Evolutionary conservation across 2,329 filamentous ascomycete genomes (phyloP), one percentile per base, ranked within the genome.

Genomic region (Triangularia verruculosa): DNA sequence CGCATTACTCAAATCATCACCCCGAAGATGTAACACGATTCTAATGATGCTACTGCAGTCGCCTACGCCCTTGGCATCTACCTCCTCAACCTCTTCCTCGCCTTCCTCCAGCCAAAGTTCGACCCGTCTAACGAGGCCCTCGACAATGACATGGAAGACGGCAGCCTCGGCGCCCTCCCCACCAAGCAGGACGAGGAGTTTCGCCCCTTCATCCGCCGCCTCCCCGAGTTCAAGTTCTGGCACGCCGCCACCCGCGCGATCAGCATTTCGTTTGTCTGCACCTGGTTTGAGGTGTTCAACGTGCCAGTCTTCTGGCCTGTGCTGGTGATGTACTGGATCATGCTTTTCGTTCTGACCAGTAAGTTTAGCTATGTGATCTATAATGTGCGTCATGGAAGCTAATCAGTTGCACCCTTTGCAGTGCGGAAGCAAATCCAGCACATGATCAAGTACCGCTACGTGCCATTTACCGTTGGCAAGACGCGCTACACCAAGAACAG

Each of bases 181-280:
- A 98, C 93, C 63, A 97, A 97, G 81, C 89, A 92, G 72, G 94
- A 98, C 74, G 93, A 99, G 74, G 95, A 99, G 81, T 99, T 99
- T 83, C 88, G 93, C 68, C 95, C 95, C 3, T 99, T 99, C 75
- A 97, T 99, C 76, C 88, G 95, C 74, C 87, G 95, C 65, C 87
- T 99, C 24, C 95, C 95, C 62, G 95, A 99, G 80, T 99, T 99
- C 86, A 99, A 99, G 85, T 99, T 99, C 83, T 99, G 95, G 95
- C 92, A 97, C 81, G 90, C 91, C 73, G 93, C 94, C 61, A 98
- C 94, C 62, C 87, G 93, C 74, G 94, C 94, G 61, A 86, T 98
- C 72, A 75, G 82, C 69, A 91, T 98, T 73, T 88, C 85, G 39
- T 97, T 98, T 76, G 70, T 89, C 67, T 97, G 93, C 86, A 92